Base-by-base conservation (phyloP, 176 grass and related monocot species). In the Zizania latifolia region DNA sequence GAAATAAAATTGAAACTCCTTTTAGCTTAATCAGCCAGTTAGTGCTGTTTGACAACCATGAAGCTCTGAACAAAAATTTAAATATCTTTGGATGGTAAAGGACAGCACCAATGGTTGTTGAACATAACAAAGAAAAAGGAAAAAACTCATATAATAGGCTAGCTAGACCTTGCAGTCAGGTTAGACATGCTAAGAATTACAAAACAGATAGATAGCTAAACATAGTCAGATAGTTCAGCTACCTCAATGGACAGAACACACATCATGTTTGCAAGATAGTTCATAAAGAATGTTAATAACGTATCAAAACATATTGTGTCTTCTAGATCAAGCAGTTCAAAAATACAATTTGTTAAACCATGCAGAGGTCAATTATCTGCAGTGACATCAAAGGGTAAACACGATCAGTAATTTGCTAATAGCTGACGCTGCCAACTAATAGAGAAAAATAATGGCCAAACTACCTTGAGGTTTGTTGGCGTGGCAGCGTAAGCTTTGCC, bases 331-430 rank as follows among this genome's bases (percentile, higher is more conserved):
- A 60, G 43, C 34, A 53, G 48, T 53, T 53, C 0, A 6, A 48
- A 51, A 53, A 53, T 50, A n/a, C 5, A 22, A 53, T 53, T 10
- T 21, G 0, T n/a, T n/a, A 99, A 61, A 88, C 46, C 84, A 94
- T 82, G 19, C 92, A 99, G 10, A 99, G 67, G 77, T 94, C 95
- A 51, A 99, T 86, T 11, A 94, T 94, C 95, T 99, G 76, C 82
- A 78, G n/a, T n/a, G n/a, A n/a, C n/a, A n/a, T n/a, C n/a, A n/a
- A n/a, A n/a, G n/a, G n/a, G n/a, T 59, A 16, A 26, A 58, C 1
- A 56, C 1, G 33, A 33, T 58, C 40, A 85, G 13, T 9, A 53
- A 75, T 11, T 31, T 1, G 33, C 62, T 13, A 5, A 17, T 40
- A 15, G 3, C 1, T 7, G 8, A 33, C 15, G 39, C 39, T 17